phyloP scores from a whole-genome alignment of 148 eudicot species.

The Fagopyrum tataricum region DNA sequence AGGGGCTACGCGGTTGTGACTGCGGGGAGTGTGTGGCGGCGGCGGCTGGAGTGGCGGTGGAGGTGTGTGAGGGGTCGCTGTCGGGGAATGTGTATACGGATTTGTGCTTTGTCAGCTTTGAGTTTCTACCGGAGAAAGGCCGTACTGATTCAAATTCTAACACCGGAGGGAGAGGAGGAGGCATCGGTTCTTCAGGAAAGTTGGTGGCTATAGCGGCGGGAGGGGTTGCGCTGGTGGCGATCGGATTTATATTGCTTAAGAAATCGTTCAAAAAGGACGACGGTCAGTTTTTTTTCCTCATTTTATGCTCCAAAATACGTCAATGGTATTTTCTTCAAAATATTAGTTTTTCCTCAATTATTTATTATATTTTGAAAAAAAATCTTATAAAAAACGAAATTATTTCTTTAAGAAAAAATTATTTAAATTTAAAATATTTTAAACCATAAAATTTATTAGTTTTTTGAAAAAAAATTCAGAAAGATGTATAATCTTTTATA shows the following conservation, averaged over 20 bases:
- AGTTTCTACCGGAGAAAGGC: neutral
- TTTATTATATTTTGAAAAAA: too few species aligned
- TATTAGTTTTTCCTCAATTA: too few species aligned
- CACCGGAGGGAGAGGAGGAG: too few species aligned
- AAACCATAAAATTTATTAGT: too few species aligned
- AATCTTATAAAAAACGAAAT: too few species aligned
- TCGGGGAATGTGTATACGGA: constrained; percentile 1
- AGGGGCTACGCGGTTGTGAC: neutral
- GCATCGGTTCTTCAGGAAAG: constrained; percentile 4
- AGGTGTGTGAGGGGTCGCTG: constrained; percentile 1
- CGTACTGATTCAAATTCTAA: neutral
- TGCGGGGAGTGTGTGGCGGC: constrained; percentile 10
- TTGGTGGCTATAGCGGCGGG: constrained; percentile 10
- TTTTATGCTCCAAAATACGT: too few species aligned
- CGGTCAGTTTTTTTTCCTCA: constrained; percentile 2
- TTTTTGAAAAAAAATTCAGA: too few species aligned
- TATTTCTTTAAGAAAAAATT: too few species aligned
- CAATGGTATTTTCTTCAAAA: too few species aligned
- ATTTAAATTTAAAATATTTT: too few species aligned
- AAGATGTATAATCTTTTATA: too few species aligned
- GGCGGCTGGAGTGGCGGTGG: neutral
- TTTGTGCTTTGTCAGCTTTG: constrained; percentile 6
- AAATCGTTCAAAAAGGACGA: constrained; percentile 5
- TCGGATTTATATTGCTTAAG: neutral
- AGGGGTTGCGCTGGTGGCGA: constrained; percentile 3